phyloP scores from a whole-genome alignment of 148 eudicot genomes.

The Persicaria maculosa region DNA sequence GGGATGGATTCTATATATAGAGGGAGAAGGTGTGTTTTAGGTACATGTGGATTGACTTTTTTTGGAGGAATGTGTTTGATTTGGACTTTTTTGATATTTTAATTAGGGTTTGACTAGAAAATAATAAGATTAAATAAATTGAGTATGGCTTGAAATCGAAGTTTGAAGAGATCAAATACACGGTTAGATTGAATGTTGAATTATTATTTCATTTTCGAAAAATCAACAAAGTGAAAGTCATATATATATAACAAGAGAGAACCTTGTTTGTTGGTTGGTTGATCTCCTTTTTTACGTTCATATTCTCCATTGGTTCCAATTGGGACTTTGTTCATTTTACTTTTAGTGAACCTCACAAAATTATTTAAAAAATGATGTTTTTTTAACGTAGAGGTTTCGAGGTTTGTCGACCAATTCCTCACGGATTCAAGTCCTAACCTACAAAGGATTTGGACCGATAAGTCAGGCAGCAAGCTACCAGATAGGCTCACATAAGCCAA shows the following conservation, averaged over 20 bases:
- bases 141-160: neutral
- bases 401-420: no score
- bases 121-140: neutral
- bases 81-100: neutral
- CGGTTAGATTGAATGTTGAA: conserved; percentile 9
- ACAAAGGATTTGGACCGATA: no score
- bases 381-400: no score
- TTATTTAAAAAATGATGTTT: no score
- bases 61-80: neutral
- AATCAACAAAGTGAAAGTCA: neutral
- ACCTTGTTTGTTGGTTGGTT: conserved; percentile 9
- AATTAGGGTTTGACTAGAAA: neutral
- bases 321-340: no score
- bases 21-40: neutral
- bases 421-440: no score
- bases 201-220: neutral
- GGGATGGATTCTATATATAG: neutral
- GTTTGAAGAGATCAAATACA: conserved; percentile 11
- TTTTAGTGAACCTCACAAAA: no score
- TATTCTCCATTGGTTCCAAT: neutral
- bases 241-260: neutral
- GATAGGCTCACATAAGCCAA: no score
- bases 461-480: no score
- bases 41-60: neutral
- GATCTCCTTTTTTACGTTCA: neutral